Evolutionary conservation across 1,139 yeast species (phyloP), one percentile per base, ranked within the genome.

Genomic region (Hansenula sp.): DNA sequence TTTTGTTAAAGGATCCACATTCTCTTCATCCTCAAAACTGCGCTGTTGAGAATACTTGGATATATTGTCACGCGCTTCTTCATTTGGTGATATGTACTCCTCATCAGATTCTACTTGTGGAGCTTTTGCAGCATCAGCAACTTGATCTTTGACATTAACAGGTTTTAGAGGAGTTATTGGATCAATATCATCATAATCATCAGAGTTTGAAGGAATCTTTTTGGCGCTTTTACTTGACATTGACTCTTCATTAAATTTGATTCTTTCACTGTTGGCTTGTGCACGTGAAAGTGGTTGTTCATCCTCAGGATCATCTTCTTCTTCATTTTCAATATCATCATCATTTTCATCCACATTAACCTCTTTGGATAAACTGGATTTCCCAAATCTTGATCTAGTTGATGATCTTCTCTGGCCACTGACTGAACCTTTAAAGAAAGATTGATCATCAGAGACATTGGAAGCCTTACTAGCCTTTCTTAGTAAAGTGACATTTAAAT

Each of bases 401-500:
- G 48, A 43, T 0, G 44, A 32, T 32, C 43, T 36, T 37, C 41
- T 39, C 8, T 39, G 25, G 9, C 34, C 20, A 30, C 46, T 46
- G n/a, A 38, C 37, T 3, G 54, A 43, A 30, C 30, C 34, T 25
- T 42, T 43, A 5, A 36, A 8, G 5, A 42, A 24, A 3, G 43
- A 35, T 4, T 32, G 17, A 2, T 41, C 33, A 5, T 24, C 24
- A 12, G 38, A 37, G 13, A 33, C 4, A 11, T 25, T 37, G 0
- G 57, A 53, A 16, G 55, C 59, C 39, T 59, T 60, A 7, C 68
- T 60, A 2, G 72, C 66, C 44, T 74, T 73, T 53, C 73, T 69
- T 52, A 82, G 60, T 30, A 81, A 60, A 0, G 73, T 69, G 32
- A 77, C 58, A 57, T 81, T 87, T 55, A 81, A 59, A 48, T 73